Evolutionary conservation across 805 yeast species (phyloP).

Genomic region (Wickerhamomyces tratensis): DNA sequence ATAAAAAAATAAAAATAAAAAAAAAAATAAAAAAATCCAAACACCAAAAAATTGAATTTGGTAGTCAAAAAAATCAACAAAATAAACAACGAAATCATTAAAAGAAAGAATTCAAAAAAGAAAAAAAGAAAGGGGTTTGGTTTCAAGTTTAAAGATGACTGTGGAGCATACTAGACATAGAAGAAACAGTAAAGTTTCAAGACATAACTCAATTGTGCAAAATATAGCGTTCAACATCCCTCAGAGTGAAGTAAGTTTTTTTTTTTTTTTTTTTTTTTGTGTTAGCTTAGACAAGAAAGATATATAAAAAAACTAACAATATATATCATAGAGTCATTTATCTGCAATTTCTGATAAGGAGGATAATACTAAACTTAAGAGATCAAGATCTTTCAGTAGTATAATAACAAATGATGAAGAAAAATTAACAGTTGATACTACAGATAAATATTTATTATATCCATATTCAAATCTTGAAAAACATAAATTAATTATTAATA

Average conservation of each 20-base stretch:
- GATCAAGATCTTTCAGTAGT: neutral
- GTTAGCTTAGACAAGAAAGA: neutral
- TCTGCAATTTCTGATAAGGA: too few species aligned
- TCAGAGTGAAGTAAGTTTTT: conserved; percentile 21
- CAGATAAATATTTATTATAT: conserved; percentile 4
- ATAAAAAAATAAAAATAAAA: too few species aligned
- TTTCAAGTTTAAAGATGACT: conserved; percentile 7
- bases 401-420: neutral
- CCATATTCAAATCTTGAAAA: conserved; percentile 26
- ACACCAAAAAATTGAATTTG: too few species aligned
- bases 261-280: too few species aligned
- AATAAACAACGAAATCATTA: too few species aligned
- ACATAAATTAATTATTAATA: conserved; percentile 22
- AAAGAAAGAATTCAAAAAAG: too few species aligned
- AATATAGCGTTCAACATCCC: conserved; percentile 48
- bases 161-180: conserved; percentile 3
- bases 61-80: too few species aligned
- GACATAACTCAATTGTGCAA: conserved; percentile 49
- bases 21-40: too few species aligned
- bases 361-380: neutral
- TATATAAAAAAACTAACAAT: too few species aligned
- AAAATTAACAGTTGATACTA: neutral
- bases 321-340: neutral
- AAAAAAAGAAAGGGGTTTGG: too few species aligned
- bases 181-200: conserved; percentile 31